Conservation (phyloP, 176 grass and related monocot species). For the Bothriochloa decipiens region DNA sequence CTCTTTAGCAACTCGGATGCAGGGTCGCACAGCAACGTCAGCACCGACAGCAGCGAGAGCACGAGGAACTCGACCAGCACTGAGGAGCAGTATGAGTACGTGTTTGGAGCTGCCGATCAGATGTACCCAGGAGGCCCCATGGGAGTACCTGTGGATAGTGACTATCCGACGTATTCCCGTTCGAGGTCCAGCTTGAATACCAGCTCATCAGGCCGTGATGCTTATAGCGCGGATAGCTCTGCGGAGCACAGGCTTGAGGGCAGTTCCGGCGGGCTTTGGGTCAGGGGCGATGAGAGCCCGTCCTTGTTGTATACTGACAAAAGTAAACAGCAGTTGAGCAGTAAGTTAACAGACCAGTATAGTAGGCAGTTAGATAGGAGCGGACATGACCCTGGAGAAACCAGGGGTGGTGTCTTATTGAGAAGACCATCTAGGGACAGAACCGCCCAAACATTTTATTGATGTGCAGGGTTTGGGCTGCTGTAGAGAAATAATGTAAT, state of each 20-base stretch:
- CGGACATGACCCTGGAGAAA: constrained; percentile 54
- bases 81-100: constrained; percentile 57
- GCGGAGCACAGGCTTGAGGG: constrained; percentile 27
- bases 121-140: constrained; percentile 28
- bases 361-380: constrained; percentile 63
- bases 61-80: constrained; percentile 75
- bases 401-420: constrained; percentile 44
- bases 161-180: constrained; percentile 15
- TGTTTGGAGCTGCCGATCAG: constrained; percentile 53
- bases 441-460: constrained; percentile 77
- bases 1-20: constrained; percentile 79
- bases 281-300: constrained; percentile 26
- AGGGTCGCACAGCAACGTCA: constrained; percentile 59
- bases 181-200: constrained; percentile 44
- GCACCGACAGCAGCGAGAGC: constrained; percentile 70
- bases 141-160: constrained; percentile 26
- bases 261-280: constrained; percentile 1
- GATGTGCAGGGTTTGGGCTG: constrained; percentile 69
- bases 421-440: constrained; percentile 59
- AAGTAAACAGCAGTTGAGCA: constrained; percentile 47
- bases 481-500: constrained; percentile 67
- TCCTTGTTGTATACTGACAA: constrained; percentile 59
- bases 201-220: constrained; percentile 48
- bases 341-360: constrained; percentile 63
- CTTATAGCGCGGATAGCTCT: neutral